Base-by-base conservation (phyloP, 1,284 basidiomycete genomes). In the Abortiporus biennis region DNA sequence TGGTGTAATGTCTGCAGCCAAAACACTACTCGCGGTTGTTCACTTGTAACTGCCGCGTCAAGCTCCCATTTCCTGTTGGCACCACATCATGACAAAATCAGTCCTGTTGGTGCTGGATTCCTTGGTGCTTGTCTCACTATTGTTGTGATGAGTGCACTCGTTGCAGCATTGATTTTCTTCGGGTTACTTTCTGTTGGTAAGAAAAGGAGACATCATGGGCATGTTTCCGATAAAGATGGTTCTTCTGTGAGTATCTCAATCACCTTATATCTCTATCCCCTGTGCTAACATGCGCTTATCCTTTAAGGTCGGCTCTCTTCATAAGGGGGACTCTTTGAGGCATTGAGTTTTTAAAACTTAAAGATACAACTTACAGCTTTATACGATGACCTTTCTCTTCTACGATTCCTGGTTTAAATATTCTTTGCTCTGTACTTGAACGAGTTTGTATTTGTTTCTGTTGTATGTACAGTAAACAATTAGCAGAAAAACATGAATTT, bases 1-100 rank as follows among this genome's bases (percentile, higher is more conserved):
- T 85, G 81, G 82, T 85, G 81, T 56, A 54, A 57, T 5, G 61
- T 66, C 6, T 85, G 81, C 61, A 59, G 59, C 22, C 83, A 83
- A 59, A 69, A 61, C 1, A 53, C 69, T 42, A 68, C 72, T 45
- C 65, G 80, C 42, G 80, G 80, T 13, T 84, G 81, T 45, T 72
- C 56, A 17, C 69, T 67, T 11, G 59, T 81, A 24, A 33, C 42
- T 17, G 39, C 27, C 37, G 37, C 36, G 6, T 11, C 17, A 21
- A 23, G 8, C 17, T 4, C 17, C 35, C n/a, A n/a, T n/a, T n/a
- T n/a, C n/a, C 27, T 29, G 8, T n/a, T 29, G 8, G 52, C 62
- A 9, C 54, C 64, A 15, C 61, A 65, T 38, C 64, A 71, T 25
- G 60, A 53, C 27, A 44, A 48, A 29, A 71, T 80, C 50, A 70